Evolutionary conservation across 1,139 yeast genomes (phyloP).

Genomic region (Blastobotrys ciferrii): DNA sequence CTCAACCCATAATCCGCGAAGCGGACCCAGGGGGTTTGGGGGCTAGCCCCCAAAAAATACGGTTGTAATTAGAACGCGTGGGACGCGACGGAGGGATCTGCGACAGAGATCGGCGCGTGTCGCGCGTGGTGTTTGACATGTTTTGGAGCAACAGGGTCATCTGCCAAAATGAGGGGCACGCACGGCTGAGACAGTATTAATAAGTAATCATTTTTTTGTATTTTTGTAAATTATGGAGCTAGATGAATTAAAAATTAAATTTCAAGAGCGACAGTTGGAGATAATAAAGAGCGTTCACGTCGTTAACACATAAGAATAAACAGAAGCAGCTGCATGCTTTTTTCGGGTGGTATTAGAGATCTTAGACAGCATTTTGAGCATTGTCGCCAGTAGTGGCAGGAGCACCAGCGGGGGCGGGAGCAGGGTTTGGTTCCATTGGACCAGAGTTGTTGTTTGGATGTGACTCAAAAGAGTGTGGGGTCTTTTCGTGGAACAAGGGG

Average conservation of each 20-base stretch:
- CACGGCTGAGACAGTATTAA: background rate
- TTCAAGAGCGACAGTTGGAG: background rate
- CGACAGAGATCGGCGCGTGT: no score
- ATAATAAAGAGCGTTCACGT: background rate
- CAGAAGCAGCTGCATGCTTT: no score
- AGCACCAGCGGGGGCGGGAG: conserved; percentile 7
- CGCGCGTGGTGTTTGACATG: no score
- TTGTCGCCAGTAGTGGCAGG: conserved; percentile 15
- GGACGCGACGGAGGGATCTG: no score
- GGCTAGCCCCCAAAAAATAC: no score
- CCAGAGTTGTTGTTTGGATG: conserved; percentile 1
- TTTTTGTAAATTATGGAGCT: background rate
- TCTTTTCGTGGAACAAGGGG: conserved; percentile 29
- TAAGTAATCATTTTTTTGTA: background rate
- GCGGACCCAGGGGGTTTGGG: no score
- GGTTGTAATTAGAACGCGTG: no score
- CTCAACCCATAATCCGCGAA: no score
- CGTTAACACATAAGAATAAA: background rate
- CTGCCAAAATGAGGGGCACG: background rate
- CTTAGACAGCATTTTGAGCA: conserved; percentile 6
- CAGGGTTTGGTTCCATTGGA: conserved; percentile 4
- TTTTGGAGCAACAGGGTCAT: background rate
- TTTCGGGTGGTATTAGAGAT: no score
- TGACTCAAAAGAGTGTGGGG: conserved; percentile 22
- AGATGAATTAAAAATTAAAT: conserved; percentile 8